Evolutionary conservation across 805 yeast genomes (phyloP), one percentile per base, ranked within the genome.

Genomic region (Scheffersomyces spartinae): DNA sequence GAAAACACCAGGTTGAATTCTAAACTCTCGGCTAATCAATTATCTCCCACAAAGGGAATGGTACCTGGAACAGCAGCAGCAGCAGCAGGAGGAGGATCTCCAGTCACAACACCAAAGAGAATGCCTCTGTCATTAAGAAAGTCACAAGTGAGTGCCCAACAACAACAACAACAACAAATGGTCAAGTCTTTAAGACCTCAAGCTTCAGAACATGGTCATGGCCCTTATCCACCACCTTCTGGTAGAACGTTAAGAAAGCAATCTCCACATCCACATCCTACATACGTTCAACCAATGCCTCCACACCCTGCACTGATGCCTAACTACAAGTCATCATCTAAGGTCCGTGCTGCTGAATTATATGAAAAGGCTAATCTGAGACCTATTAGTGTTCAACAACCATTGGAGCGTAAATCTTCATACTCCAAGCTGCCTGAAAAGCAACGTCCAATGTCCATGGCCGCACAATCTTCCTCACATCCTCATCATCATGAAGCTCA

Each of bases 1-100:
- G 85, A 79, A 42, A 80, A 80, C 45, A 80, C 91, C 0, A 61
- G 85, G 31, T 43, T 77, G 29, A 80, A 80, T 49, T 78, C 88
- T 2, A 65, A 67, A 32, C 45, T 71, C 42, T 62, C 74, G 5
- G 38, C 65, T 0, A 36, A 59, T 4, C 53, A 60, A 26, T 49
- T 62, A 34, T 32, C 34, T 21, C 8, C 24, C 33, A 24, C 32
- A 30, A 16, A 14, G 22, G 12, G 14, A 27, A 8, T 18, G 25
- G 23, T 17, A 8, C 9, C 28, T 15, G 7, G 26, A 9, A 11
- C 40, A 11, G 18, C 22, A 18, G 20, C 33, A 9, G 20, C 25
- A 18, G 9, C 25, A 23, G 6, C 19, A 27, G 11, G 24, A 27
- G 3, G 22, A 17, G 9, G 19, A 10, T 11, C 26, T 23, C 21